Conservation (phyloP, 805 yeast genomes). For the Millerozyma acaciae region DNA sequence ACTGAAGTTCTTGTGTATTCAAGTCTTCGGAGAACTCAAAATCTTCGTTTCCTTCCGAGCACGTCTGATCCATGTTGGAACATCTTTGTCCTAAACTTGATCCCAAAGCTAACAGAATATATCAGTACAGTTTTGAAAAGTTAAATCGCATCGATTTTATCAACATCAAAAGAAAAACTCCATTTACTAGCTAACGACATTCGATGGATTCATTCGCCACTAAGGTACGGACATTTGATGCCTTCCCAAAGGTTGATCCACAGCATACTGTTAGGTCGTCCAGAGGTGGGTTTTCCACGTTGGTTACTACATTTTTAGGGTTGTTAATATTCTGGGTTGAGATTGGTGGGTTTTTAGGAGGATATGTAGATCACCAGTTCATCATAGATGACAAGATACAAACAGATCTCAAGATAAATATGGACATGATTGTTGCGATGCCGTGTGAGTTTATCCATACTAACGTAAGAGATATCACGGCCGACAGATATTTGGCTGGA, state of each 20-base stretch:
- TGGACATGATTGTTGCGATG: slow-evolving; percentile 78
- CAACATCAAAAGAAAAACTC: too few species aligned
- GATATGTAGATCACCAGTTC: slow-evolving; percentile 73
- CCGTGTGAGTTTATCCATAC: slow-evolving; percentile 77
- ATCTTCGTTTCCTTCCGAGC: slow-evolving; percentile 1
- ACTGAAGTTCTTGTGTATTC: slow-evolving; percentile 36
- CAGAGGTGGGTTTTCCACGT: slow-evolving; percentile 73
- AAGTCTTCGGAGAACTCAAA: slow-evolving; percentile 17
- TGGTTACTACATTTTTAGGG: slow-evolving; percentile 57
- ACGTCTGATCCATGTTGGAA: too few species aligned
- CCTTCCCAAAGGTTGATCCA: slow-evolving; percentile 43
- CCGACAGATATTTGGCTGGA: slow-evolving; percentile 73
- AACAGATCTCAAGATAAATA: slow-evolving; percentile 60
- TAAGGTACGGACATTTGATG: slow-evolving; percentile 44
- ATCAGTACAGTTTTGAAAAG: too few species aligned
- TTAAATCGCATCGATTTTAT: too few species aligned
- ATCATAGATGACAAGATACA: slow-evolving; percentile 61
- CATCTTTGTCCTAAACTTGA: too few species aligned
- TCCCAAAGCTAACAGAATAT: too few species aligned
- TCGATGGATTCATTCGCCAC: slow-evolving; percentile 36
- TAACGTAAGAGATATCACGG: slow-evolving; percentile 71
- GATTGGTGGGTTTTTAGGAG: slow-evolving; percentile 80
- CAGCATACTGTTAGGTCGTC: slow-evolving; percentile 66
- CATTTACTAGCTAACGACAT: too few species aligned
- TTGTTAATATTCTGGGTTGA: slow-evolving; percentile 78